Conservation (phyloP, 2,329 filamentous ascomycete genomes). For the Ophiobolus disseminans region DNA sequence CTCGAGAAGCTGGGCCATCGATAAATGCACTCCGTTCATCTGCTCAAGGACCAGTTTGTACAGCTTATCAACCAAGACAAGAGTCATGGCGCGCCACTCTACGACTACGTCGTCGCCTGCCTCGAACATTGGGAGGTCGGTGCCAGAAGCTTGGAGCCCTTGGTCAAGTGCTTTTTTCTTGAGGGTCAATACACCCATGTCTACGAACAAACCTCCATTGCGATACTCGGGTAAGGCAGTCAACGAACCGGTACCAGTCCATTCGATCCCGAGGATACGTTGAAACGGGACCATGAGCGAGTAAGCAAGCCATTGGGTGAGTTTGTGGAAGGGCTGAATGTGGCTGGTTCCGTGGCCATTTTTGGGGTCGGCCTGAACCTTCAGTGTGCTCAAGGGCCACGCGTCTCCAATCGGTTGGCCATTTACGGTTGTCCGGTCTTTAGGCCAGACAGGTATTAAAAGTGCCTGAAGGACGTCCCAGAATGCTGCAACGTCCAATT, state of each 20-base stretch:
- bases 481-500: slow-evolving; percentile 77
- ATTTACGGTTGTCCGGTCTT: slow-evolving; percentile 82
- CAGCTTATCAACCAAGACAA: slow-evolving; percentile 74
- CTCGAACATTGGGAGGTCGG: slow-evolving; percentile 73
- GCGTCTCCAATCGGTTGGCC: slow-evolving; percentile 87
- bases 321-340: slow-evolving; percentile 87
- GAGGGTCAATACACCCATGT: slow-evolving; percentile 78
- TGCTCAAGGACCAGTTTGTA: slow-evolving; percentile 72
- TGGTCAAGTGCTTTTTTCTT: slow-evolving; percentile 71
- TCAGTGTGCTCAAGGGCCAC: slow-evolving; percentile 85
- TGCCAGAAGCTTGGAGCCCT: slow-evolving; percentile 71
- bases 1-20: slow-evolving; percentile 85
- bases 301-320: slow-evolving; percentile 94
- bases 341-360: slow-evolving; percentile 49
- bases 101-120: slow-evolving; percentile 78
- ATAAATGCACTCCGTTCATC: slow-evolving; percentile 71
- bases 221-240: slow-evolving; percentile 91
- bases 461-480: slow-evolving; percentile 90
- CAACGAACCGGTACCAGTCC: slow-evolving; percentile 79
- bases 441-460: slow-evolving; percentile 84
- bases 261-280: slow-evolving; percentile 77
- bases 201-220: slow-evolving; percentile 86
- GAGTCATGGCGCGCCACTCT: slow-evolving; percentile 76
- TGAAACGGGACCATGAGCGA: slow-evolving; percentile 85
- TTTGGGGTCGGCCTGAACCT: slow-evolving; percentile 63